Evolutionary conservation across 2,329 filamentous ascomycete genomes (phyloP).

Genomic region (Orbilia blumenaviensis): DNA sequence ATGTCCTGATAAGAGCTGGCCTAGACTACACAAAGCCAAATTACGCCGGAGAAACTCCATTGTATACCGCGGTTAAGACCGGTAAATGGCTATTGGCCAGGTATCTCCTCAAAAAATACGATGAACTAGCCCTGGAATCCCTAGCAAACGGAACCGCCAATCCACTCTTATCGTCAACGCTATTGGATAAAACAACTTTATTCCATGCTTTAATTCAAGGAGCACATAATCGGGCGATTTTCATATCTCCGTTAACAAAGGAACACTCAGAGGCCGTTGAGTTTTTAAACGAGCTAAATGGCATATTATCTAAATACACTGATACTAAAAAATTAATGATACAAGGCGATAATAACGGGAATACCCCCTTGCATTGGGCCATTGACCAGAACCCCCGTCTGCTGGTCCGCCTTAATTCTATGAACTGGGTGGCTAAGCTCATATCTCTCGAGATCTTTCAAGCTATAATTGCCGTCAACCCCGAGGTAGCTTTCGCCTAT

Average conservation of each 20-base stretch:
- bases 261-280: background rate
- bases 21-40: background rate
- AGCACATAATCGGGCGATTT: no score
- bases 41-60: background rate
- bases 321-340: background rate
- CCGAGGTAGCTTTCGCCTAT: background rate
- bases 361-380: background rate
- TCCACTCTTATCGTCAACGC: background rate
- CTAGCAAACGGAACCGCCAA: background rate
- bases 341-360: background rate
- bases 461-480: constrained; percentile 9
- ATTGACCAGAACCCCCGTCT: background rate
- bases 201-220: background rate
- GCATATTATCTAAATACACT: constrained; percentile 11
- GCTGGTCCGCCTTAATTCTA: no score
- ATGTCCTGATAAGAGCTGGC: constrained; percentile 15
- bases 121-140: background rate
- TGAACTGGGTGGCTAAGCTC: no score
- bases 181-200: background rate
- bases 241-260: no score
- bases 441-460: background rate
- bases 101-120: constrained; percentile 20
- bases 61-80: background rate
- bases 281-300: background rate
- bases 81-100: background rate